Conservation (phyloP, 352 stramenopile species). For the Halophytophthora polymorphica region DNA sequence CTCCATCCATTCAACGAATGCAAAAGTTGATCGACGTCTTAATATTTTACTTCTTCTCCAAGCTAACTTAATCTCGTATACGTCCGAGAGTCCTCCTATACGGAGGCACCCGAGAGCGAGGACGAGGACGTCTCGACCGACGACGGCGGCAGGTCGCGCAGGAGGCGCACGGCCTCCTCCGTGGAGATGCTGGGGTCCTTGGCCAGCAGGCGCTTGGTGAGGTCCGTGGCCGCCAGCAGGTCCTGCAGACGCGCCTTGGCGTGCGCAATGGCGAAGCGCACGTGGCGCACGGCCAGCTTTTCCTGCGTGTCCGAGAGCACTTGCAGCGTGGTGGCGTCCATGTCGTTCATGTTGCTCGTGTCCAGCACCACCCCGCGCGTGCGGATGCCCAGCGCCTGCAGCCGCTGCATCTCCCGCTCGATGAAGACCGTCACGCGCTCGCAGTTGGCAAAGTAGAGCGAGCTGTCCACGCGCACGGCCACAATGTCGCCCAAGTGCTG, state of each 20-base stretch:
- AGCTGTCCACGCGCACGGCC: conserved; percentile 44
- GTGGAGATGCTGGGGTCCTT: conserved; percentile 16
- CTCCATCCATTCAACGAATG: too few relatives aligned
- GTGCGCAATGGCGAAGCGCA: conserved; percentile 40
- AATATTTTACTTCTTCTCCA: too few relatives aligned
- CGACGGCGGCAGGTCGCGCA: conserved; percentile 12
- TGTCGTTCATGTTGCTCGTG: conserved; percentile 43
- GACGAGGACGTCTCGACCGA: conserved; percentile 1
- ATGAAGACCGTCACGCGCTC: conserved; percentile 37
- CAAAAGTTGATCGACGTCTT: too few relatives aligned
- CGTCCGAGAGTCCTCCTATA: too few relatives aligned
- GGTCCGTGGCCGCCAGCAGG: conserved; percentile 36
- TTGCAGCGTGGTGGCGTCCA: conserved; percentile 62
- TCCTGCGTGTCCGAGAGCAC: conserved; percentile 53
- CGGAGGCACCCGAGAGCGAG: too few relatives aligned
- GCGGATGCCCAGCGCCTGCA: conserved; percentile 18
- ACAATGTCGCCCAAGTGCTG: conserved; percentile 28
- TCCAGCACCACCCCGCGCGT: conserved; percentile 44
- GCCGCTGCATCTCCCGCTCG: conserved; percentile 34
- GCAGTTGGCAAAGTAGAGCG: conserved; percentile 62
- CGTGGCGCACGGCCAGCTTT: conserved; percentile 41
- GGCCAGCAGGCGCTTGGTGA: conserved; percentile 32
- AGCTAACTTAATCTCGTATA: too few relatives aligned
- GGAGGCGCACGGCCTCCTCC: conserved; percentile 25
- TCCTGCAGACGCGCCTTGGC: conserved; percentile 36